phyloP scores from a whole-genome alignment of 805 yeast species.

The Komagataella kurtzmanii region DNA sequence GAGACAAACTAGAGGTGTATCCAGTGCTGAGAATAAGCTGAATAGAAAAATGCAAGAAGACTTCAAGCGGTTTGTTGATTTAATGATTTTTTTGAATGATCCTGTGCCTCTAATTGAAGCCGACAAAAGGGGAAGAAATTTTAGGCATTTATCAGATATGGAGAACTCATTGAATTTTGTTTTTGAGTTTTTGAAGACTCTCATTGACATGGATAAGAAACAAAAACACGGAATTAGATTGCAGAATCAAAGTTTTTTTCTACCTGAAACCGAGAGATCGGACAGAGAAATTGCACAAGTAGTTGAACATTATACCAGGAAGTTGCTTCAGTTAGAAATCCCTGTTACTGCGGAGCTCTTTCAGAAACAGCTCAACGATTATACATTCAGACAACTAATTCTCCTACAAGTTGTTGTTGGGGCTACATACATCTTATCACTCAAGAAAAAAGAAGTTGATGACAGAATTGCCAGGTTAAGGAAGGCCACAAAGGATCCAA shows the following conservation, averaged over 20 bases:
- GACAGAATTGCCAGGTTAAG: neutral
- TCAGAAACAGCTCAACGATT: neutral
- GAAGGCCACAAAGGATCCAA: neutral
- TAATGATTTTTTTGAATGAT: neutral
- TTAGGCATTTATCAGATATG: neutral
- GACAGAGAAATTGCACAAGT: neutral
- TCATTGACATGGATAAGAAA: neutral
- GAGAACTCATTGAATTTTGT: neutral
- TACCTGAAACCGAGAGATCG: neutral
- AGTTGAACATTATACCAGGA: neutral
- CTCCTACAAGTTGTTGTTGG: neutral
- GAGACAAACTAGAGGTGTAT: neutral
- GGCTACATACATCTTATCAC: neutral
- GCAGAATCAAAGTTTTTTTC: neutral
- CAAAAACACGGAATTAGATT: neutral
- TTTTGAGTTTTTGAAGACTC: neutral
- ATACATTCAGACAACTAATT: neutral
- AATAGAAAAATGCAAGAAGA: neutral
- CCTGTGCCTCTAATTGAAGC: neutral
- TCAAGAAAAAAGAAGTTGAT: neutral
- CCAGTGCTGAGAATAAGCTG: neutral
- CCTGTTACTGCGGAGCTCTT: neutral
- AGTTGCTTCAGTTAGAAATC: neutral
- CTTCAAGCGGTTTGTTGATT: neutral
- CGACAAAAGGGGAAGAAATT: neutral